A percentile compares a stretch with the other conserved stretches of the same genome.
phyloP scores from a whole-genome alignment of 257 asterid species.

The Gynochthodes officinalis region DNA sequence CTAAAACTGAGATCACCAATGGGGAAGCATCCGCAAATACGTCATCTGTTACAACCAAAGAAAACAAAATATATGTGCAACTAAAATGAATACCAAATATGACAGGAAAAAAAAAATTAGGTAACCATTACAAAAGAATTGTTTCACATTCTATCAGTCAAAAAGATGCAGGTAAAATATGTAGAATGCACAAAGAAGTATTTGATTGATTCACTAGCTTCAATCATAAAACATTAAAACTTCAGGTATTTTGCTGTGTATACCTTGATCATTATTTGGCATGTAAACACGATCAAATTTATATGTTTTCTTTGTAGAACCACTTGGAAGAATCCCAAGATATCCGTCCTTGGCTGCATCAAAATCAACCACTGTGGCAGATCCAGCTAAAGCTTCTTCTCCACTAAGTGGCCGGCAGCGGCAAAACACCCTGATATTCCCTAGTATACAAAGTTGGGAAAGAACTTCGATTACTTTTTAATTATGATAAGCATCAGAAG shows the following conservation, averaged over 20 bases:
- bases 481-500: background rate
- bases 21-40: conserved; percentile 96
- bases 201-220: conserved; percentile 37
- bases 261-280: conserved; percentile 88
- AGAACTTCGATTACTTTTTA: background rate
- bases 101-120: background rate
- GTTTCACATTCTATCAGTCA: conserved; percentile 1
- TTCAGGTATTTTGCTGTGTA: background rate
- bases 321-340: conserved; percentile 55
- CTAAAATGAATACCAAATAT: conserved; percentile 18
- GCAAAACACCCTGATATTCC: conserved; percentile 93
- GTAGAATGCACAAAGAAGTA: background rate
- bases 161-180: background rate
- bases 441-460: conserved; percentile 30
- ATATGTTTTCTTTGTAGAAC: conserved; percentile 59
- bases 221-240: conserved; percentile 3
- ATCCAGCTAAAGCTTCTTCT: conserved; percentile 53
- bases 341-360: conserved; percentile 94
- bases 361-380: conserved; percentile 69
- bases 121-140: background rate
- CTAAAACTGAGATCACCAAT: conserved; percentile 81
- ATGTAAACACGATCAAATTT: conserved; percentile 88
- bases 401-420: conserved; percentile 95
- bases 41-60: conserved; percentile 46
- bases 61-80: too few relatives aligned